Evolutionary conservation across 140 eudicot species (phyloP), one percentile per base, ranked within the genome.

Genomic region (Bidens hawaiensis): DNA sequence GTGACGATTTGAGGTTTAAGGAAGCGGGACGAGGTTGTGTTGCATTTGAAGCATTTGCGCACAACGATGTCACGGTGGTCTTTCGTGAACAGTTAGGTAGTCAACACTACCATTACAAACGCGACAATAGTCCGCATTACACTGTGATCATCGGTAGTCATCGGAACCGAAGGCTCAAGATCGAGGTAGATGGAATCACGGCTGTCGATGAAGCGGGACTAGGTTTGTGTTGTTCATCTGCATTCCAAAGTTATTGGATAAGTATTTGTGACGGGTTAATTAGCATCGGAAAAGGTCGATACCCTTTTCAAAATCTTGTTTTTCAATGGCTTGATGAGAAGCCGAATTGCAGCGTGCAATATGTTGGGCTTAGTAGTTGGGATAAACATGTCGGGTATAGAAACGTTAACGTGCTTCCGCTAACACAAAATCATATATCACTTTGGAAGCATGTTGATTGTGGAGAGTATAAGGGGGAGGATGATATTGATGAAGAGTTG

Each of bases 1-100:
- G 75, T 8, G 88, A 93, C 27, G 95, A 88, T 65, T 68, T 88
- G 64, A 72, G 89, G 76, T 93, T 93, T 23, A 83, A 79, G 56
- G 99, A 93, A 81, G 99, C 99, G 1, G 99, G 99, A 40, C 60
- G 99, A 66, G 99, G 99, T 24, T 93, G 99, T 48, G 95, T 93
- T n/a, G 93, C 96, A 19, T 93, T 93, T 50, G 99, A 93, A 60
- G 99, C 99, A 18, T 93, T 85, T 68, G 96, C 99, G 0, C 99
- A 81, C 76, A 93, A 93, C 21, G 99, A 93, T 71, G 99, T 93
- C 27, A 93, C 99, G 0, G 77, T 93, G 12, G 99, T 93, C 46
- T 93, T 93, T 9, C 81, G 99, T 6, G 99, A 93, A 70, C 88
- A 88, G 11, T 81, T 90, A 13, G 99, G 99, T 48, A 85, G 95